These are phyloP conservation scores for Aspergillus pseudonomiae DNA, from an alignment of 2,329 filamentous ascomycete genomes.

Conservation along the genomic window DNA sequence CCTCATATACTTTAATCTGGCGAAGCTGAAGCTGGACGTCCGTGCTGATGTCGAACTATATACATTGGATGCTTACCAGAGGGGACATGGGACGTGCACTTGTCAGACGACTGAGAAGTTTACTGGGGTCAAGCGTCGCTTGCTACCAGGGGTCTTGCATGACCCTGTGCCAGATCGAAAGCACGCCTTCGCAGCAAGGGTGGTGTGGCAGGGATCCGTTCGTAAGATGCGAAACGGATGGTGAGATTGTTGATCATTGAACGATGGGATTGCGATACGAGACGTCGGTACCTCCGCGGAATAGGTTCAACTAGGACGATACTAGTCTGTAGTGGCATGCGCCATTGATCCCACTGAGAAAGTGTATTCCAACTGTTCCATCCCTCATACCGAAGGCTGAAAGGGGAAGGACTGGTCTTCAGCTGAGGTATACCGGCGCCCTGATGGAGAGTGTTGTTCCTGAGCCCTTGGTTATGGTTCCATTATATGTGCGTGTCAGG, in stretches of 20 bases:
- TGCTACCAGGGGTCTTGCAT: neutral
- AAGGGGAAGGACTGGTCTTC: neutral
- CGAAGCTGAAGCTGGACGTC: neutral
- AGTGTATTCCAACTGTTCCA: neutral
- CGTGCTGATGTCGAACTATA: neutral
- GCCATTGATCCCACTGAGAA: neutral
- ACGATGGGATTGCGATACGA: conserved; percentile 1
- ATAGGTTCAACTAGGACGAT: neutral
- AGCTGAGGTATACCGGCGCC: neutral
- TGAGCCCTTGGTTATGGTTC: neutral
- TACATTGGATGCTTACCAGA: neutral
- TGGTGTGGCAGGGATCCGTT: neutral
- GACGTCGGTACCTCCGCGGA: neutral
- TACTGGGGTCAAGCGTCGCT: neutral
- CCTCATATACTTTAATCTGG: conserved; percentile 1
- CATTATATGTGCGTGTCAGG: neutral
- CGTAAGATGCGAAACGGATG: neutral
- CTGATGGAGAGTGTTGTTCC: neutral
- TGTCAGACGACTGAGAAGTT: neutral
- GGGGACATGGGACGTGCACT: neutral
- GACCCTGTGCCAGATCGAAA: neutral
- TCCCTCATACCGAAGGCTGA: neutral
- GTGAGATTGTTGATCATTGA: neutral
- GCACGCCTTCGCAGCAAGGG: neutral
- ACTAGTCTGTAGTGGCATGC: neutral